Base-by-base conservation (phyloP, 2,329 filamentous ascomycete genomes). In the Polytolypa hystricis region DNA sequence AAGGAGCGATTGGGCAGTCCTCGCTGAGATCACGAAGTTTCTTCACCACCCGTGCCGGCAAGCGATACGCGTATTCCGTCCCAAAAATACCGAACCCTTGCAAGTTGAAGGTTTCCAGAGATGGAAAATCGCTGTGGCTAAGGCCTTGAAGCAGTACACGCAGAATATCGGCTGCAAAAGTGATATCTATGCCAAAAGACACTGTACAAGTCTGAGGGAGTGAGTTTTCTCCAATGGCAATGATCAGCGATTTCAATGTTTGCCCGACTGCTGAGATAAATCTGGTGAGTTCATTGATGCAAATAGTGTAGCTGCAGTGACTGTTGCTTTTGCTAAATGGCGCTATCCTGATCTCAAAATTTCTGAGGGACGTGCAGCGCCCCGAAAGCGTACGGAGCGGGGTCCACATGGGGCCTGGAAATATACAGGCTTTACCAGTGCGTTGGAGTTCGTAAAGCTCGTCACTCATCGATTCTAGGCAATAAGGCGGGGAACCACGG, bases 361-460 rank as follows among this genome's bases (percentile, higher is more conserved):
- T 37, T 9, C 33, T 37, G 16, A 40, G 38, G 4, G 38, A 32
- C 2, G 33, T 33, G 21, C 20, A 11, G 23, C 27, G 19, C 15
- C 19, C 10, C 23, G 32, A 40, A 32, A 36, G 32, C 10, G 15
- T 17, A 18, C 23, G 38, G 18, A 40, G 38, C 5, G 38, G 10
- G 12, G 33, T 27, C 38, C 38, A 40, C 38, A 40, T 40, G 9
- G 38, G 38, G 5, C 33, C 38, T 3, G 33, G 33, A 17, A 37
- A 40, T 20, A 37, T 23, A 5, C 33, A 33, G 15, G 38, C 33
- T 4, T 14, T 4, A 11, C 29, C 33, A 11, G 20, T 30, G 21
- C 14, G 28, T 26, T 40, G 38, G 23, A 33, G 38, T 18, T 33
- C 21, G 17, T 40, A 40, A 12, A 40, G 34, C 11, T 40, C 38